phyloP scores from a whole-genome alignment of 495 filamentous ascomycete genomes.

The Pseudomonodictys pantanalensis region DNA sequence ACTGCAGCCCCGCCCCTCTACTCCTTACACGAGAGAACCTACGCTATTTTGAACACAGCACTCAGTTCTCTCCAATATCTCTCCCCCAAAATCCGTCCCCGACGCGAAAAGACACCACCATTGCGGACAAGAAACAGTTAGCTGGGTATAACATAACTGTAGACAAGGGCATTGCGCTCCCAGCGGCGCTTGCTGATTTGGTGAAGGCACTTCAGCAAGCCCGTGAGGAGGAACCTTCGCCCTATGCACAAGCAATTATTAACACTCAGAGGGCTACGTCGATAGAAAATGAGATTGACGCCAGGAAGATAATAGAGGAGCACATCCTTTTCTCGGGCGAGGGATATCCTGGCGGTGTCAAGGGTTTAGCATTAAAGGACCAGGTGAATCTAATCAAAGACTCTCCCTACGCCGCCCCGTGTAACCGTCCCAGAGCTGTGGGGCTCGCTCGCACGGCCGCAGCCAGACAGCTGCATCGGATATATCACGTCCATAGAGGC shows the following conservation, averaged over 20 bases:
- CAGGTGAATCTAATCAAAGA: conserved; percentile 22
- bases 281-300: conserved; percentile 8
- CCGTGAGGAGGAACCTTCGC: conserved; percentile 19
- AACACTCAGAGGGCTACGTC: conserved; percentile 11
- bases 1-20: conserved; percentile 10
- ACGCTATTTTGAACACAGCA: conserved; percentile 10
- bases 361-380: conserved; percentile 15
- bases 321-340: conserved; percentile 19
- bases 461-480: conserved; percentile 18
- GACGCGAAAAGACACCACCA: conserved; percentile 8
- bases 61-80: conserved; percentile 12
- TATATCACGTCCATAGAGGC: conserved; percentile 11
- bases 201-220: conserved; percentile 8
- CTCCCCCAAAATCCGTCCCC: conserved; percentile 4
- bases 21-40: conserved; percentile 14
- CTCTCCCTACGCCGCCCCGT: conserved; percentile 9
- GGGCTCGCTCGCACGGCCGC: conserved; percentile 8
- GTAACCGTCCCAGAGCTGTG: conserved; percentile 7
- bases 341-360: conserved; percentile 6
- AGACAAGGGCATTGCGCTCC: conserved; percentile 5
- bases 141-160: conserved; percentile 13
- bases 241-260: conserved; percentile 17
- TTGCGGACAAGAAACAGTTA: conserved; percentile 9
- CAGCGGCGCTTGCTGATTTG: conserved; percentile 4
- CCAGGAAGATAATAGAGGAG: conserved; percentile 15